Evolutionary conservation across 306 rosid genomes (phyloP), one percentile per base, ranked within the genome.

Genomic region (Vigna radiata): DNA sequence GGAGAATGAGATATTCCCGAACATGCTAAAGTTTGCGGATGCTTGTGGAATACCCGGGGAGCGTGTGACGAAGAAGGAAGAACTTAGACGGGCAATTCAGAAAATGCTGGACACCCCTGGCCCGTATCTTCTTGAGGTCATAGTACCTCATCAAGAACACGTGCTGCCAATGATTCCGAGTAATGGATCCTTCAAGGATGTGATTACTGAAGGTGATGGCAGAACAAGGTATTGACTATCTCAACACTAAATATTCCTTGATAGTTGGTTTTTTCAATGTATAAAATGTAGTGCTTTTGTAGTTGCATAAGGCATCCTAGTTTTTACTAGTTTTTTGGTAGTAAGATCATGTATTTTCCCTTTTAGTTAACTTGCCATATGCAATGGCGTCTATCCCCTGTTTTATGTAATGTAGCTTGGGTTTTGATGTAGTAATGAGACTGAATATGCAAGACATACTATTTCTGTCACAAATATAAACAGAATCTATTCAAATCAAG

Each of bases 141-240:
- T 95, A 39, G 95, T 90, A 19, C 99, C 97, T 1, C 97, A 95
- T 87, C 99, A 95, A 72, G 99, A 90, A 71, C 97, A 95, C 77
- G 97, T 95, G 15, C 77, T 95, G 88, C 97, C 99, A 0, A 95
- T 92, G 98, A 95, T 95, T 77, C 97, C 97, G 0, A 90, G 98
- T 72, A 92, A 92, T 18, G 97, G 96, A 16, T 81, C 91, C 21
- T 94, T 95, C 91, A 85, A 95, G 75, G 99, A 95, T 64, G 88
- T 92, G 72, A 95, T 95, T 44, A 92, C 91, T 8, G 96, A 92
- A 31, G 96, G 97, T 39, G 96, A 95, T 85, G 98, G 97, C 46
- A 89, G 97, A 86, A 73, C 47, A 14, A 41, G 54, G 19, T 83
- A 92, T 78, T 95, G 73, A 83, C 71, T 74, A 61, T 44, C 48